Conservation (phyloP, 176 grass and related monocot species). For the Hordeum marinum region DNA sequence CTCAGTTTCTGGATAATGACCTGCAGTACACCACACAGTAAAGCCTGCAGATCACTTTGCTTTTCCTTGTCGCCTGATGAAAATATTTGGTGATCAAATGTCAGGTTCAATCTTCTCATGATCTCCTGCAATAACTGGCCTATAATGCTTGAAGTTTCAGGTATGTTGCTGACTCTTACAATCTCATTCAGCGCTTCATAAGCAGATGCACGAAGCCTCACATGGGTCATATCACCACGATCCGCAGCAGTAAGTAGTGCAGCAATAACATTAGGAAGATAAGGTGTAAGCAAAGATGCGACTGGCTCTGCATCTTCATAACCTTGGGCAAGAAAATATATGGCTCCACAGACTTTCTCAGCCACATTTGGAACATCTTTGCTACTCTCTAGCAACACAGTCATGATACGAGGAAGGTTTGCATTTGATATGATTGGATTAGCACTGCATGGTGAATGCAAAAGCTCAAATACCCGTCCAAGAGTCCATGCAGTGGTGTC, state of each 20-base stretch:
- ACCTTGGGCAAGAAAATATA: constrained; percentile 93
- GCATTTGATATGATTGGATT: constrained; percentile 71
- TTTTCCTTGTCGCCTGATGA: constrained; percentile 83
- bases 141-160: constrained; percentile 61
- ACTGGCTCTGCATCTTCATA: constrained; percentile 57
- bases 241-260: constrained; percentile 78
- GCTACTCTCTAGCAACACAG: constrained; percentile 78
- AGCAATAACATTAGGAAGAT: constrained; percentile 64
- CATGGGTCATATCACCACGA: constrained; percentile 58
- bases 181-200: constrained; percentile 95
- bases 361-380: constrained; percentile 88
- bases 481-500: constrained; percentile 94
- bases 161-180: constrained; percentile 67
- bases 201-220: constrained; percentile 68
- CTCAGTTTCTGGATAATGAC: constrained; percentile 90
- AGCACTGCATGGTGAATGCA: constrained; percentile 57
- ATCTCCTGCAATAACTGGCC: constrained; percentile 78
- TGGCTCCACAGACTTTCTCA: constrained; percentile 87
- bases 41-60: constrained; percentile 83
- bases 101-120: constrained; percentile 68
- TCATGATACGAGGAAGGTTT: constrained; percentile 74
- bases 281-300: constrained; percentile 75
- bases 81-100: constrained; percentile 61
- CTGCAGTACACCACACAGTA: constrained; percentile 81
- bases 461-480: constrained; percentile 85